Base-by-base conservation (phyloP, 352 stramenopile genomes). In the Globisporangium lucens region DNA sequence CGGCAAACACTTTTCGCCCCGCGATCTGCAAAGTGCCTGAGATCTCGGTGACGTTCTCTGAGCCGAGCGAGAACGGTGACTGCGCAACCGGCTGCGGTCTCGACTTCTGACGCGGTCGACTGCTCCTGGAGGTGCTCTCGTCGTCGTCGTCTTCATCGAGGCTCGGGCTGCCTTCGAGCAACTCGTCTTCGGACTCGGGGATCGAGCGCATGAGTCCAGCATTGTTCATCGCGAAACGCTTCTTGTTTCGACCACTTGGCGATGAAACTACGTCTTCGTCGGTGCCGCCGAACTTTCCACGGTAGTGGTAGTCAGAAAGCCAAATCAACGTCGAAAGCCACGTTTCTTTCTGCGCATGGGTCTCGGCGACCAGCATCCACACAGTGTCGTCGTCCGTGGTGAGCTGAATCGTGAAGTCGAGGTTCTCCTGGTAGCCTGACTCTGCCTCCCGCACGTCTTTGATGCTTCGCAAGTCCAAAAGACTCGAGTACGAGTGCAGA, bases 351-450 rank as follows among this genome's bases (percentile, higher is more conserved):
- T 94, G 87, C 17, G 75, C 85, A 58, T 89, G 89, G 29, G 78
- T 89, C 24, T 94, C 85, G 0, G 88, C 87, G 9, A 94, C 83
- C 20, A 96, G 64, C 88, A 92, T 89, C 82, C 87, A 96, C 13
- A 91, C 65, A 9, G 90, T 74, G 30, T 93, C 85, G 30, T 89
- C 73, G 3, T 77, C 69, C 8, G 85, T 94, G 10, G 85, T 91
- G 2, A 96, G 73, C 60, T 94, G 88, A 66, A 96, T 93, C 22
- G 88, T 90, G 47, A 92, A 93, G 59, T 96, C 88, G 17, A 95
- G 71, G 51, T 91, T 91, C 33, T 96, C 88, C 61, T 89, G 81
- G 56, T 84, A 91, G 1, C 85, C 87, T 0, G 86, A 92, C 56
- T 93, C 85, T 3, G 85, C 84, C 68, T 93, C 86, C n/a, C 86